Percentiles rank a stretch among this genome's conserved stretches.
phyloP scores from a whole-genome alignment of 768 basidiomycete species.

The Mycena galopus region DNA sequence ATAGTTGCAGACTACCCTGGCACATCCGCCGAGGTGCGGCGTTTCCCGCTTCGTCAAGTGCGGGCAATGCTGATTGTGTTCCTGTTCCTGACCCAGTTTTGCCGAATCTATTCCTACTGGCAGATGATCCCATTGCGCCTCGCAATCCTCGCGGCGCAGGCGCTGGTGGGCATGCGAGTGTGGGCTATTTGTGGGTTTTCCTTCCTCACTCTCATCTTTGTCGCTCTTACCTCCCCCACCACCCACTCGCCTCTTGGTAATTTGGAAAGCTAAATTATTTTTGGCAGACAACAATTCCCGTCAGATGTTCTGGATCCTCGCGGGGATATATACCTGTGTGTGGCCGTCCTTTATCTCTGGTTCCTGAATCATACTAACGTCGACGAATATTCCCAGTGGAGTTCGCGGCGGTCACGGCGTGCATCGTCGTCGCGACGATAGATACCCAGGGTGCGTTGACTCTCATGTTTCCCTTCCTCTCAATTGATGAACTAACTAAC shows the following conservation, averaged over 20 bases:
- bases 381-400: constrained; percentile 14
- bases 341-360: neutral
- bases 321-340: constrained; percentile 8
- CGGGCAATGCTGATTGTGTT: neutral
- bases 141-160: constrained; percentile 34
- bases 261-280: neutral
- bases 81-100: constrained; percentile 19
- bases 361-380: neutral
- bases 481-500: neutral
- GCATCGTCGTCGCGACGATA: constrained; percentile 11
- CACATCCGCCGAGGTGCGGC: constrained; percentile 11
- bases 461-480: neutral
- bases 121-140: constrained; percentile 35
- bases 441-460: constrained; percentile 29
- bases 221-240: neutral
- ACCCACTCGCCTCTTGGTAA: no score
- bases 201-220: no score
- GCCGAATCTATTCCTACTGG: constrained; percentile 32
- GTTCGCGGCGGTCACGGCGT: neutral
- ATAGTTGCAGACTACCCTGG: constrained; percentile 31
- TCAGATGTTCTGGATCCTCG: constrained; percentile 26
- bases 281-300: constrained; percentile 31
- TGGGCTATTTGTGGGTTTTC: constrained; percentile 35
- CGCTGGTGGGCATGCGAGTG: constrained; percentile 30
- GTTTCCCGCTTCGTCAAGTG: neutral